Evolutionary conservation across 768 basidiomycete species (phyloP), one percentile per base, ranked within the genome.

Genomic region (Saitozyma podzolica): DNA sequence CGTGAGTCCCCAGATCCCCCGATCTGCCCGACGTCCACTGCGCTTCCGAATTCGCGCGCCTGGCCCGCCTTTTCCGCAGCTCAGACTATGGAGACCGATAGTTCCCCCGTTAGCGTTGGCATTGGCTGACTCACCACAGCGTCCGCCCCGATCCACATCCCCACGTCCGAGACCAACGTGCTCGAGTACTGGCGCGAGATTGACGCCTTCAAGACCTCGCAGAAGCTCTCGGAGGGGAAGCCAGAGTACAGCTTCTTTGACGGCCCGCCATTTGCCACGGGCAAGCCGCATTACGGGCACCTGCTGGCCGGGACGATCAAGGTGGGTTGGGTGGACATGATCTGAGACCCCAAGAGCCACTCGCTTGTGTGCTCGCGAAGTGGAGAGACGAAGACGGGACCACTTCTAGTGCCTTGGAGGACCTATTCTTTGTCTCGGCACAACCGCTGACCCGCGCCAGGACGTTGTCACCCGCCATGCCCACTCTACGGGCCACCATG

Each of bases 391-490:
- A 5, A 29, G 29, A 29, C 29, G 29, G 29, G 29, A 29, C 2
- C 29, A 5, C 29, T 29, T 29, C 17, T 45, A 14, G 13, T 29
- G 43, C 37, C 41, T 45, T n/a, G 37, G 16, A 13, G 4, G n/a
- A 19, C 29, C 43, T 1, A 7, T 39, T 8, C 40, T 9, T 9
- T 54, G 6, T 50, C 9, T 53, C 40, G 9, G 20, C 37, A 29
- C 51, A 50, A 19, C 41, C n/a, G 37, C 62, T 66, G 62, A 58
- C 52, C 8, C 9, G 13, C 14, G 16, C n/a, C 75, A 98, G 95
- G 95, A 98, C 78, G 94, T 98, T 74, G 92, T 98, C 59, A 98
- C 95, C 49, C 86, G 95, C 58, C 92, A 96, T 81, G 94, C 94
- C 1, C 89, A 92, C 78, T 88, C 91, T 56, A 92, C 89, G 58